phyloP scores from a whole-genome alignment of 805 yeast species.

The Candida insectalens region DNA sequence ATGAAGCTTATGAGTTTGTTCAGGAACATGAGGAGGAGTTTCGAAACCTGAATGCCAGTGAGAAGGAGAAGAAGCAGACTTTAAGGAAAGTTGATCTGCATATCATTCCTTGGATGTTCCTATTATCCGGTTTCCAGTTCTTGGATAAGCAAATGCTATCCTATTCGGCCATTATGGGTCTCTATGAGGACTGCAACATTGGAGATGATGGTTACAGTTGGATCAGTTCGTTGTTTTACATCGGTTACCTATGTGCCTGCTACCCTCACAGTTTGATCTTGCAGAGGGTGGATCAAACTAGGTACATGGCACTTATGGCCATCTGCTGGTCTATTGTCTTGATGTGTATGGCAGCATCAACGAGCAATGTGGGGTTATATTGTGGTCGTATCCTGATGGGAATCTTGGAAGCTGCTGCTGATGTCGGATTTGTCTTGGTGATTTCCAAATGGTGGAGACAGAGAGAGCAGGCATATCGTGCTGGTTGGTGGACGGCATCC shows the following conservation, averaged over 20 bases:
- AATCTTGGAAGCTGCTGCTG: conserved; percentile 26
- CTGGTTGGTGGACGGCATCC: conserved; percentile 15
- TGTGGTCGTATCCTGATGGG: conserved; percentile 27
- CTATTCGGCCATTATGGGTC: conserved; percentile 43
- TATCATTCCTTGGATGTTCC: conserved; percentile 23
- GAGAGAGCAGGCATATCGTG: conserved; percentile 25
- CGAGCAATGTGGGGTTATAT: too few relatives aligned
- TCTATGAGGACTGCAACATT: conserved; percentile 32
- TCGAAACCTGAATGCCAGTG: neutral
- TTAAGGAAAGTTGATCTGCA: conserved; percentile 25
- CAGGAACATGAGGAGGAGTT: neutral
- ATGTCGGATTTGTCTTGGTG: conserved; percentile 23
- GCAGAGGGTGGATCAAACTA: too few relatives aligned
- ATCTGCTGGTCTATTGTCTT: conserved; percentile 40
- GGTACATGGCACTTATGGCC: too few relatives aligned
- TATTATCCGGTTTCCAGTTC: conserved; percentile 9
- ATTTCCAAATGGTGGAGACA: conserved; percentile 22
- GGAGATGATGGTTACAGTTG: conserved; percentile 32
- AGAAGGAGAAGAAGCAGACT: neutral
- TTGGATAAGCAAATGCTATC: conserved; percentile 34
- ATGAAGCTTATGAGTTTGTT: neutral
- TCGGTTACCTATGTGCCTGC: conserved; percentile 31
- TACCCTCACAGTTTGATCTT: conserved; percentile 8
- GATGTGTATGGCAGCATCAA: conserved; percentile 37
- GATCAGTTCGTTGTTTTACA: conserved; percentile 33